Conservation (phyloP, 495 filamentous ascomycete genomes). For the Xylaria longipes region DNA sequence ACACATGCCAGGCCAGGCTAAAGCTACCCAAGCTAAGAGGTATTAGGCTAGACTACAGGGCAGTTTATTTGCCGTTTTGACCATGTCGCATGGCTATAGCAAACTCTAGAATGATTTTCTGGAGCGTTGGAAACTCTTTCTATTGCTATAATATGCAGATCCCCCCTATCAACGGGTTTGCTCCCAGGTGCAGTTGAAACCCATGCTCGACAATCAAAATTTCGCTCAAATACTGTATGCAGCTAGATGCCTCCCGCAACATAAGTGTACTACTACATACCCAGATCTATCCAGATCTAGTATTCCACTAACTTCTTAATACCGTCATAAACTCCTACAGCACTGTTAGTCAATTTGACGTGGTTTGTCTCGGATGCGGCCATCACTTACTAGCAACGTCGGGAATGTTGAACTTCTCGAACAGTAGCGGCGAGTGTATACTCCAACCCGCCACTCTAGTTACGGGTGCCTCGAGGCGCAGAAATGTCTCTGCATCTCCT, state of each 20-base stretch:
- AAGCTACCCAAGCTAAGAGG: too few species aligned
- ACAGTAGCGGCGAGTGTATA: slow-evolving; percentile 81
- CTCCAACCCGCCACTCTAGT: slow-evolving; percentile 91
- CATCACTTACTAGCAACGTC: slow-evolving; percentile 83
- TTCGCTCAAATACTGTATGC: not conserved
- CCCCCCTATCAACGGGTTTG: not conserved
- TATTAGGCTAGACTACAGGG: too few species aligned
- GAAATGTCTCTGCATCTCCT: slow-evolving; percentile 77
- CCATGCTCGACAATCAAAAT: not conserved
- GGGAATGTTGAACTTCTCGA: slow-evolving; percentile 86
- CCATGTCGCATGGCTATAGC: not conserved
- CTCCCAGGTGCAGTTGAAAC: not conserved
- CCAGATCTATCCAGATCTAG: slow-evolving; percentile 38
- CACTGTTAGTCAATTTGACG: slow-evolving; percentile 32
- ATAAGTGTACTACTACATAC: not conserved
- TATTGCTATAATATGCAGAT: not conserved
- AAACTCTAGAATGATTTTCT: not conserved
- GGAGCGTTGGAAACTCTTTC: too few species aligned
- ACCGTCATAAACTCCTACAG: slow-evolving; percentile 59
- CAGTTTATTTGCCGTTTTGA: too few species aligned
- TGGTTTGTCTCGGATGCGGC: not conserved
- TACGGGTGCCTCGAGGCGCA: slow-evolving; percentile 90
- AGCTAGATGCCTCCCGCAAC: not conserved
- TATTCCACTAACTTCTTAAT: slow-evolving; percentile 57
- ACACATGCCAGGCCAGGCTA: not conserved